phyloP scores from a whole-genome alignment of 768 basidiomycete species.

The Pisolithus orientalis region DNA sequence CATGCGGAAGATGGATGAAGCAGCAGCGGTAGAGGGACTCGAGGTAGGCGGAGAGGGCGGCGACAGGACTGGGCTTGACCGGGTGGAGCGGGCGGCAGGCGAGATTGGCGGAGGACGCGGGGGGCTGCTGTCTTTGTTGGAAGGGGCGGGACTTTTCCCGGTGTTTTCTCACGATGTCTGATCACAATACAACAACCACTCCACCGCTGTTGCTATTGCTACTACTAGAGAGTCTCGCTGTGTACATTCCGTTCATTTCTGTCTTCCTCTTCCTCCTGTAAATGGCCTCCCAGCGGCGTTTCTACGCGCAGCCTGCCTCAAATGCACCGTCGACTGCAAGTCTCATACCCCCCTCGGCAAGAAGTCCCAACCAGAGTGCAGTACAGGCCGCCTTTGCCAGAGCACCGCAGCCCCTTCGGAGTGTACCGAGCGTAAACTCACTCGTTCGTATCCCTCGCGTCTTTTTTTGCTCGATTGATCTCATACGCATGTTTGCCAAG shows the following conservation, averaged over 20 bases:
- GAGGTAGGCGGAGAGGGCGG: conserved; percentile 39
- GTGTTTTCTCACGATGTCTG: too few relatives aligned
- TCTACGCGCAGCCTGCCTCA: conserved; percentile 33
- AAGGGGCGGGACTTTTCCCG: conserved; percentile 33
- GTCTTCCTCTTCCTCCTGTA: conserved; percentile 10
- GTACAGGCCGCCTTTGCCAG: conserved; percentile 40
- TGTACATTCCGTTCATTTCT: conserved; percentile 14
- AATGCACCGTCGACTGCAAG: conserved; percentile 47
- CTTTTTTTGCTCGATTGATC: not conserved
- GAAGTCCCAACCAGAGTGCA: conserved; percentile 17
- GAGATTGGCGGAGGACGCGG: conserved; percentile 24
- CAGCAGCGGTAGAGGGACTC: conserved; percentile 34
- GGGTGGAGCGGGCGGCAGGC: conserved; percentile 43
- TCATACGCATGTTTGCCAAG: conserved; percentile 14
- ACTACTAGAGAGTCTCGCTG: too few relatives aligned
- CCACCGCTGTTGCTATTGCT: too few relatives aligned
- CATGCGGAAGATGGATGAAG: conserved; percentile 45
- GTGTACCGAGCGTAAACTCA: conserved; percentile 33
- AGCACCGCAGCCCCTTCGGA: conserved; percentile 32
- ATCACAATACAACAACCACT: too few relatives aligned
- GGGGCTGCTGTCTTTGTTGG: conserved; percentile 43
- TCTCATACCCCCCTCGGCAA: conserved; percentile 37
- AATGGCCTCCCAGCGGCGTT: conserved; percentile 32
- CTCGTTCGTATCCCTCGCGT: conserved; percentile 29
- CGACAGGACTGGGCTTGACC: conserved; percentile 37